Evolutionary conservation across 176 grass and related monocot species (phyloP).

Genomic region (Oryza glumipatula): DNA sequence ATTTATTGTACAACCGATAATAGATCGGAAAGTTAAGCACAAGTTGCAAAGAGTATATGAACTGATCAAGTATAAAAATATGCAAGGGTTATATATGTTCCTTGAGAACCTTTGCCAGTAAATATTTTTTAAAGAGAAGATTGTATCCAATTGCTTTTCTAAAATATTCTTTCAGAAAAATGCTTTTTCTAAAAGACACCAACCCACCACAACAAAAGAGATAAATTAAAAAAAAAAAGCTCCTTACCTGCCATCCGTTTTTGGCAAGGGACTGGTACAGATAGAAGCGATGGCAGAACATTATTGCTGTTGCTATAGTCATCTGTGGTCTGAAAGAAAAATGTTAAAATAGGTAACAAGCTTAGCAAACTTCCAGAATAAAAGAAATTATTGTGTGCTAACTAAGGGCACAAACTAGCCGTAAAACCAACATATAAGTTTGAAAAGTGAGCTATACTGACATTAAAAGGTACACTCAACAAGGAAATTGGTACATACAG

Average conservation of each 20-base stretch:
- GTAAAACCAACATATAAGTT: slow-evolving; percentile 9
- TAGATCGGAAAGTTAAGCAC: slow-evolving; percentile 8
- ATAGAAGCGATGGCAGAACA: slow-evolving; percentile 86
- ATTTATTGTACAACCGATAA: not conserved
- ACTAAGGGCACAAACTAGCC: not conserved
- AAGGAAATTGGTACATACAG: slow-evolving; percentile 47
- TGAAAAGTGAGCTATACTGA: not conserved
- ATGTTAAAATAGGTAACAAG: slow-evolving; percentile 27
- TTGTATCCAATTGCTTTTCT: not conserved
- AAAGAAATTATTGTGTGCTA: slow-evolving; percentile 4
- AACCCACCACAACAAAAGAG: slow-evolving; percentile 11
- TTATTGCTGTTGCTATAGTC: slow-evolving; percentile 62
- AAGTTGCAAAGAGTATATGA: not conserved
- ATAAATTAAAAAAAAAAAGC: slow-evolving; percentile 10
- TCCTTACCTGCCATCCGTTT: slow-evolving; percentile 91
- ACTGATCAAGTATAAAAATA: not conserved
- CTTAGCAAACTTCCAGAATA: slow-evolving; percentile 13
- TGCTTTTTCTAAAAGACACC: not conserved
- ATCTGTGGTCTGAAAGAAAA: slow-evolving; percentile 60
- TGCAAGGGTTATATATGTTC: not conserved
- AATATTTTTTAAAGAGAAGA: slow-evolving; percentile 10
- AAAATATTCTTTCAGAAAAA: not conserved
- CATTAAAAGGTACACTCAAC: not conserved
- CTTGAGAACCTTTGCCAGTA: not conserved
- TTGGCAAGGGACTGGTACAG: slow-evolving; percentile 80